phyloP scores from a whole-genome alignment of 371 early-diverging fungal species.

The Rhizopus arrhizus region DNA sequence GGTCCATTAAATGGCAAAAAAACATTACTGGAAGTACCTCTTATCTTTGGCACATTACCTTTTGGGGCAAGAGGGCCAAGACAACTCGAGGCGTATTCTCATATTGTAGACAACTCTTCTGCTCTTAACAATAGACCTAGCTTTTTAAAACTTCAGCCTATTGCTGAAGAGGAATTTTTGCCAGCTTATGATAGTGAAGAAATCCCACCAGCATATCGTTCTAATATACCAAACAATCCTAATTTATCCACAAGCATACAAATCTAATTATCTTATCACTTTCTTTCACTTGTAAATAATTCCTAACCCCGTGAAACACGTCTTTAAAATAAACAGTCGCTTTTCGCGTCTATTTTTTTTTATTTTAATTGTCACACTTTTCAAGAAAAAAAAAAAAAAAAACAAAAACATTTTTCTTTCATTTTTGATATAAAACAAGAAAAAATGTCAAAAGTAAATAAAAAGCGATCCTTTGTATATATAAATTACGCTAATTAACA shows the following conservation, averaged over 20 bases:
- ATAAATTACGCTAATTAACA: neutral
- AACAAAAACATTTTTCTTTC: slow-evolving; percentile 2
- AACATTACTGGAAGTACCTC: slow-evolving; percentile 25
- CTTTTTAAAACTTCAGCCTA: slow-evolving; percentile 17
- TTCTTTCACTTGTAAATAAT: neutral
- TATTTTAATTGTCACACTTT: neutral
- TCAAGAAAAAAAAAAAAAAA: neutral
- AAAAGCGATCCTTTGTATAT: neutral
- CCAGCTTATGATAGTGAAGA: slow-evolving; percentile 28
- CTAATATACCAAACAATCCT: neutral
- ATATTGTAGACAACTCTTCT: slow-evolving; percentile 13
- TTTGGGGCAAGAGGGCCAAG: slow-evolving; percentile 26
- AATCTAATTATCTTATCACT: too few species aligned
- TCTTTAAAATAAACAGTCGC: slow-evolving; percentile 2
- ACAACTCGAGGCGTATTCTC: slow-evolving; percentile 22
- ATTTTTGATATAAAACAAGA: neutral
- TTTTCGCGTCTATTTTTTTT: neutral
- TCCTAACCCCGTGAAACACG: too few species aligned
- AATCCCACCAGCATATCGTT: slow-evolving; percentile 21
- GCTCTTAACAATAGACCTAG: slow-evolving; percentile 12
- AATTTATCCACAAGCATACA: neutral
- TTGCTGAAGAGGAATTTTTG: slow-evolving; percentile 22
- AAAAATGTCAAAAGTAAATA: neutral
- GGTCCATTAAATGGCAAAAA: slow-evolving; percentile 23
- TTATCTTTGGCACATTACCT: slow-evolving; percentile 26